Base-by-base conservation (phyloP, 192 early-diverging fungal species). In the Coemansia umbellata region DNA sequence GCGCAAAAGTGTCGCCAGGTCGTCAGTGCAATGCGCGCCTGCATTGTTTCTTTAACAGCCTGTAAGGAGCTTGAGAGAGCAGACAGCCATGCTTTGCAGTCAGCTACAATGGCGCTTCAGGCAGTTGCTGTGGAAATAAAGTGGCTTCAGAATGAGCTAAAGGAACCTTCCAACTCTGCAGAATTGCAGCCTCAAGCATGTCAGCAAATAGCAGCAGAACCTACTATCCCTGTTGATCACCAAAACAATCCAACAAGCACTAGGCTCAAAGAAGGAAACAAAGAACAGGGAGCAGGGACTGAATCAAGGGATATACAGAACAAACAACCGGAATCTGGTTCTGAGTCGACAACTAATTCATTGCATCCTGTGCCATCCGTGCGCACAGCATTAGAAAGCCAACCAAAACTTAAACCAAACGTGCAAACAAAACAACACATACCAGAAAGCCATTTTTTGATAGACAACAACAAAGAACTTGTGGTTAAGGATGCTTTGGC, bases 21-120 rank as follows among this genome's bases (percentile, higher is more conserved):
- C 11, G 43, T 63, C 5, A 37, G 42, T 8, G 50, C 65, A 35
- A 47, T 75, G 23, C 55, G 60, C 18, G 30, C 57, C 9, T 75
- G 55, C 37, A 43, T 68, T 8, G 35, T 43, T 7, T 31, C 41
- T 19, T 35, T 75, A 31, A 53, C 65, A 1, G 49, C 21, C 4
- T 42, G 47, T n/a, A 24, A 55, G 11, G 51, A n/a, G 11, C 24
- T 50, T 3, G 47, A 42, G 22, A 36, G 22, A 2, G 59, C 44
- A 5, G 24, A 55, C 41, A 37, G 23, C 28, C 47, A 3, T 3
- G 18, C 54, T 6, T 22, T 74, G 42, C 22, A 43, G 39, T 31
- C 50, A 3, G 36, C 63, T 8, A 42, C 62, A 2, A 40, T 21
- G 47, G 47, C 52, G 14, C 49, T 67, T 7, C 57, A 54, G 17